Evolutionary conservation across 108 stramenopile genomes (phyloP), one percentile per base, ranked within the genome.

Genomic region (Mayamaea pseudoterrestris): DNA sequence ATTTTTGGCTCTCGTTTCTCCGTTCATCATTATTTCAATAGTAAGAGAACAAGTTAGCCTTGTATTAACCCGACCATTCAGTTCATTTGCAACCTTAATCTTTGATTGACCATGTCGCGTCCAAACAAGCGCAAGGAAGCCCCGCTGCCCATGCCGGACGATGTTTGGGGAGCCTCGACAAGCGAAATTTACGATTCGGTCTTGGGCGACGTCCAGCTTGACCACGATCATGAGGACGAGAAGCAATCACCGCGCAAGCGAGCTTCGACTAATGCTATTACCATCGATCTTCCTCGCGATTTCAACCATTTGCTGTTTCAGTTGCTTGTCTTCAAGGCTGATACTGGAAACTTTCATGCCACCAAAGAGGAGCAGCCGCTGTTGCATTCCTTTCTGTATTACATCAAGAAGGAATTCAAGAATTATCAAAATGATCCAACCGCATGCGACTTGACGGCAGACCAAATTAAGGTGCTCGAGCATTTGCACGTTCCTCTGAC

Each of bases 401-500:
- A 57, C 45, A 23, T 36, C 12, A 47, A 31, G 44, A 32, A 25
- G 12, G 45, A 35, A 24, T 57, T 47, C 30, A 32, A 47, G 29
- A 30, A 45, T 11, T 6, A 46, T 23, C n/a, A 18, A 7, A 24
- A 43, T 12, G 16, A 22, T 13, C 12, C 27, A 17, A 18, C 50
- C n/a, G 21, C 50, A 20, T 30, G 35, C 4, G 24, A 14, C 14
- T 36, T 51, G 50, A 51, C 50, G 41, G 53, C 20, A 28, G 53
- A 54, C 27, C 41, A 54, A 18, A 43, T 14, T 14, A 42, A 30
- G 28, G 27, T 54, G 3, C 40, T 54, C 23, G 39, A 54, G 16
- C 34, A 28, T 42, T 43, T 41, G 41, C 40, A 42, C 53, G 24
- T 42, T 14, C 41, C 53, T 22, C 28, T 42, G 8, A 54, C 53